Conservation (phyloP, 176 grass and related monocot genomes). For the Aechmea fasciata region DNA sequence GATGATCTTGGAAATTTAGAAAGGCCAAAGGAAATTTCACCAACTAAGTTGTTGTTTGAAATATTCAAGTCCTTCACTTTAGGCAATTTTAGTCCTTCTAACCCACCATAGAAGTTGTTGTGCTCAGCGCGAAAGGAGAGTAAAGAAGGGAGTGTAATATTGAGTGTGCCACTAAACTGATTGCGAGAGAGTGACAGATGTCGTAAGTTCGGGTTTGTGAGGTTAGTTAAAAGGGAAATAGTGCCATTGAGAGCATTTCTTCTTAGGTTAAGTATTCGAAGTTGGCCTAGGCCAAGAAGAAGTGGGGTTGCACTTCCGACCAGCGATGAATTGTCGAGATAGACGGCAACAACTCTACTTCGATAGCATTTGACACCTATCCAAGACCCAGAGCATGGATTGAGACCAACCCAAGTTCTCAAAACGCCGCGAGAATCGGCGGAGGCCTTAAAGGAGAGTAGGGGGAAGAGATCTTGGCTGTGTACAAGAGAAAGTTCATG, state of each 20-base stretch:
- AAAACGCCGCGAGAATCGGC: slow-evolving; percentile 20
- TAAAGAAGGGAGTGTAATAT: slow-evolving; percentile 29
- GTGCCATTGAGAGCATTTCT: slow-evolving; percentile 35
- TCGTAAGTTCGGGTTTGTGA: slow-evolving; percentile 28
- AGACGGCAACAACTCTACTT: slow-evolving; percentile 37
- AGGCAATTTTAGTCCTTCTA: slow-evolving; percentile 26
- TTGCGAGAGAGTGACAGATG: slow-evolving; percentile 50
- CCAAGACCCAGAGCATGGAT: slow-evolving; percentile 54
- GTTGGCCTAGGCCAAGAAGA: slow-evolving; percentile 33
- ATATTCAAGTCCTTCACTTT: slow-evolving; percentile 33
- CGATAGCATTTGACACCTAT: slow-evolving; percentile 33
- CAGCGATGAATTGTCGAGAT: slow-evolving; percentile 35
- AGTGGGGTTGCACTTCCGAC: slow-evolving; percentile 32
- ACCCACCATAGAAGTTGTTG: slow-evolving; percentile 35
- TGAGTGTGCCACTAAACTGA: slow-evolving; percentile 21
- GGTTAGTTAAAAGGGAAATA: slow-evolving; percentile 25
- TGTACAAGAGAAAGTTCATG: slow-evolving; percentile 12
- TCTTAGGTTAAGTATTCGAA: slow-evolving; percentile 37
- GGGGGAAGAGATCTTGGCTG: slow-evolving; percentile 27
- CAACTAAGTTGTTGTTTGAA: slow-evolving; percentile 32
- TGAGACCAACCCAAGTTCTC: slow-evolving; percentile 31
- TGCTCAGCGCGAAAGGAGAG: slow-evolving; percentile 36
- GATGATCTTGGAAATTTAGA: slow-evolving; percentile 37
- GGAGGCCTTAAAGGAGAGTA: slow-evolving; percentile 41
- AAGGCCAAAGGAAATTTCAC: slow-evolving; percentile 31